Evolutionary conservation across 2,329 filamentous ascomycete species (phyloP).

Genomic region (Nannizzia gypsea): DNA sequence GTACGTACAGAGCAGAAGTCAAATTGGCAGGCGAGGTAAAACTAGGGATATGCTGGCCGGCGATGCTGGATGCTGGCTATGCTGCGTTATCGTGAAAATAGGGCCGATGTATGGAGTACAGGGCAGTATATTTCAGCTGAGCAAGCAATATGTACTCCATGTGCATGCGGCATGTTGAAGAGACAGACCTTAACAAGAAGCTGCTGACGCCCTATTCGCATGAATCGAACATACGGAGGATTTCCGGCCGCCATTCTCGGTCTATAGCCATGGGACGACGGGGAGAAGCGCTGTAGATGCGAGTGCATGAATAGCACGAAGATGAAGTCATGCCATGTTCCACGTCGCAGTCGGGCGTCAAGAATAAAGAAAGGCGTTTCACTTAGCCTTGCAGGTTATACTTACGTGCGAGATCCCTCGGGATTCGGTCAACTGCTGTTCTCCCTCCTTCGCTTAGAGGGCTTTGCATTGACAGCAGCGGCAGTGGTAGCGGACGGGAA

Average conservation of each 20-base stretch:
- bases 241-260: not conserved
- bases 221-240: not conserved
- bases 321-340: not conserved
- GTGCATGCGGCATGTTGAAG: not conserved
- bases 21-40: not conserved
- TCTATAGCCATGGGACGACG: not conserved
- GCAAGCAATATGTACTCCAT: not conserved
- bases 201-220: not conserved
- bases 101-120: not conserved
- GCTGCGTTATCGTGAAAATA: not conserved
- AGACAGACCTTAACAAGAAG: not conserved
- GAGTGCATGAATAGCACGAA: not conserved
- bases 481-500: not conserved
- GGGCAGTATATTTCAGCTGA: not conserved
- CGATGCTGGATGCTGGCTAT: not conserved
- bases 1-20: not conserved
- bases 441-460: not conserved
- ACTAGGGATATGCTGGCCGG: not conserved
- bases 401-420: not conserved
- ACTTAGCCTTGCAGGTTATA: not conserved
- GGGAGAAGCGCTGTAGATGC: not conserved
- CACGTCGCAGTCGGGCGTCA: not conserved
- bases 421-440: not conserved
- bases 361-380: not conserved
- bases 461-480: not conserved